Conservation (phyloP, 139 green algal species). For the Mesotaenium endlicherianum region DNA sequence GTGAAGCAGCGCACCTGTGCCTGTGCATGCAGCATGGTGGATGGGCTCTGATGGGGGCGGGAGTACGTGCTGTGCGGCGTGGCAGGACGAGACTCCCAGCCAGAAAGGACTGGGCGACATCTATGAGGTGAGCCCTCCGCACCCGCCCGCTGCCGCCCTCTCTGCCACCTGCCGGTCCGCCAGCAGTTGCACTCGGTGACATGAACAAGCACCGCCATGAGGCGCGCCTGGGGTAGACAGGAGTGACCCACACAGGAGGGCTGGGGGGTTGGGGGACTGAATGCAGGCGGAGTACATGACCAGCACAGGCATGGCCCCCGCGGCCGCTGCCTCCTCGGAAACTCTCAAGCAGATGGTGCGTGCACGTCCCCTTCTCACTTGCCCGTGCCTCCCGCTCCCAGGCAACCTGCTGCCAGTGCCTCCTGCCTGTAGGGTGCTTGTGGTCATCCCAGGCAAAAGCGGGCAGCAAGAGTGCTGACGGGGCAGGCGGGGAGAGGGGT, state of each 20-base stretch:
- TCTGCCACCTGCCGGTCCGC: not conserved
- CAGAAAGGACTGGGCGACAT: conserved; percentile 57
- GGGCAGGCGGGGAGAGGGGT: no score
- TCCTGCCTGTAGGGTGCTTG: no score
- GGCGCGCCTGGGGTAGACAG: not conserved
- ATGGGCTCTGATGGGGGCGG: no score
- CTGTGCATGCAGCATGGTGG: no score
- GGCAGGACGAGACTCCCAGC: conserved; percentile 55
- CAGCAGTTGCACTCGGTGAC: not conserved
- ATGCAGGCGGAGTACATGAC: not conserved
- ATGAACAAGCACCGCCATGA: not conserved
- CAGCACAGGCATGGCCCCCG: not conserved
- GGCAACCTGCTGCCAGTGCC: no score
- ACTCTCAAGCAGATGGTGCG: not conserved
- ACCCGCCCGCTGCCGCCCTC: no score
- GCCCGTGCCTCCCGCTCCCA: no score
- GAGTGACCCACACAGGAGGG: not conserved
- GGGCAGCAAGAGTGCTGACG: no score
- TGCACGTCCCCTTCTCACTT: not conserved
- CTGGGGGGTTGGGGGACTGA: not conserved
- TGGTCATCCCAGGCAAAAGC: no score
- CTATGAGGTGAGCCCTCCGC: conserved; percentile 48
- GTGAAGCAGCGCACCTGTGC: no score
- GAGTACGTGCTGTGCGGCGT: no score
- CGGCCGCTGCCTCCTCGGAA: not conserved